Percentiles rank a stretch among this genome's conserved stretches.
These are phyloP conservation scores for Hypoxylon cercidicola DNA, from an alignment of 495 filamentous ascomycete genomes.

Conservation along the genomic window DNA sequence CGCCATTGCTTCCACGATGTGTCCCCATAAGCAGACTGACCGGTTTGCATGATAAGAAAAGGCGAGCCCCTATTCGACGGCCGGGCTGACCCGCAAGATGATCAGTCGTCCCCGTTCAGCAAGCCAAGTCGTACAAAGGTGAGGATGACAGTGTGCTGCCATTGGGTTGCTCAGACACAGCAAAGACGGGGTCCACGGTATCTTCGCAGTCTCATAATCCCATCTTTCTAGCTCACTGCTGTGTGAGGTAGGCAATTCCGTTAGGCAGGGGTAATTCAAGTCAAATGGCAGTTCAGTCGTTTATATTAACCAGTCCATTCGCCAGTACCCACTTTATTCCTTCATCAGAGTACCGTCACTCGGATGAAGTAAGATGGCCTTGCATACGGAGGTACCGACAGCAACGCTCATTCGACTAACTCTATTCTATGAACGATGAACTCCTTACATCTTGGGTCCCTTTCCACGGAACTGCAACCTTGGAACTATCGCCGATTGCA, in stretches of 20 bases:
- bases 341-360: conserved; percentile 37
- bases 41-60: conserved; percentile 38
- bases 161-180: conserved; percentile 28
- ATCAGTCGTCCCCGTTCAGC: conserved; percentile 24
- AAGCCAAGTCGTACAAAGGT: conserved; percentile 22
- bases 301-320: conserved; percentile 37
- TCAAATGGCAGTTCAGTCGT: conserved; percentile 24
- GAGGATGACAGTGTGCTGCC: conserved; percentile 27
- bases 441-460: not conserved
- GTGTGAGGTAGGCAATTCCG: conserved; percentile 31
- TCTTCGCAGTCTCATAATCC: conserved; percentile 33
- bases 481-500: conserved; percentile 7
- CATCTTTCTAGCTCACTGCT: conserved; percentile 35
- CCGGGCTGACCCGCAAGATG: conserved; percentile 24
- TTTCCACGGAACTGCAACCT: conserved; percentile 15
- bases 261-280: conserved; percentile 26
- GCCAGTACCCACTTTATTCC: conserved; percentile 36
- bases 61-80: conserved; percentile 32
- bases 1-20: conserved; percentile 16
- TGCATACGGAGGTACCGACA: conserved; percentile 24
- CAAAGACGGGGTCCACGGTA: conserved; percentile 27
- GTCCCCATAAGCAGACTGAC: conserved; percentile 28
- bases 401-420: conserved; percentile 2
- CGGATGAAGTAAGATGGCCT: conserved; percentile 24
- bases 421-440: conserved; percentile 1